These are phyloP conservation scores for Cryptosporidium muris DNA, from an alignment of 169 alveolate genomes.

Conservation along the genomic window DNA sequence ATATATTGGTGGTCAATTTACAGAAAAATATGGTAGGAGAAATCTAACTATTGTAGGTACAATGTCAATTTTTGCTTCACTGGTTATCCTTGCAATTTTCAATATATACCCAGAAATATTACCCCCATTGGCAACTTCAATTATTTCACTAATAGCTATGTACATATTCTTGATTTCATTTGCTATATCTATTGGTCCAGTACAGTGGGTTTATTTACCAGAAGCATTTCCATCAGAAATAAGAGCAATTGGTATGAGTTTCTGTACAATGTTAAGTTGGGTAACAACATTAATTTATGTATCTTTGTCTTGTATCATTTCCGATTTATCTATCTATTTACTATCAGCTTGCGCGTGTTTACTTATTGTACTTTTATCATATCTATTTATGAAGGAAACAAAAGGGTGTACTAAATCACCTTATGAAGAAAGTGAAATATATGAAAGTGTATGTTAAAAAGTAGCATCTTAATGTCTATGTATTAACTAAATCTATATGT, in stretches of 20 bases:
- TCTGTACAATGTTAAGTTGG: conserved; percentile 40
- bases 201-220: conserved; percentile 35
- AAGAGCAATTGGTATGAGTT: conserved; percentile 55
- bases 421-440: conserved; percentile 8
- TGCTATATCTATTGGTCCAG: conserved; percentile 41
- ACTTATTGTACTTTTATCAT: conserved; percentile 9
- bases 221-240: conserved; percentile 66
- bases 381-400: conserved; percentile 50
- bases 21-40: conserved; percentile 53
- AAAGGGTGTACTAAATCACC: conserved; percentile 60
- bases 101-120: conserved; percentile 20
- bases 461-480: neutral
- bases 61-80: conserved; percentile 13
- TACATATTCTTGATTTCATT: conserved; percentile 47
- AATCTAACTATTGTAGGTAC: conserved; percentile 49
- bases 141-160: conserved; percentile 22
- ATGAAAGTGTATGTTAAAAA: neutral
- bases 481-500: neutral
- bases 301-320: conserved; percentile 48
- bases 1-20: conserved; percentile 49
- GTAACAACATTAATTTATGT: conserved; percentile 27
- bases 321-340: conserved; percentile 35
- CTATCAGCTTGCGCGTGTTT: conserved; percentile 27
- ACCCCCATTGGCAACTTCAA: neutral
- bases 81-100: conserved; percentile 18